Evolutionary conservation across 2,329 filamentous ascomycete genomes (phyloP).

Genomic region (Colletotrichum agaves): DNA sequence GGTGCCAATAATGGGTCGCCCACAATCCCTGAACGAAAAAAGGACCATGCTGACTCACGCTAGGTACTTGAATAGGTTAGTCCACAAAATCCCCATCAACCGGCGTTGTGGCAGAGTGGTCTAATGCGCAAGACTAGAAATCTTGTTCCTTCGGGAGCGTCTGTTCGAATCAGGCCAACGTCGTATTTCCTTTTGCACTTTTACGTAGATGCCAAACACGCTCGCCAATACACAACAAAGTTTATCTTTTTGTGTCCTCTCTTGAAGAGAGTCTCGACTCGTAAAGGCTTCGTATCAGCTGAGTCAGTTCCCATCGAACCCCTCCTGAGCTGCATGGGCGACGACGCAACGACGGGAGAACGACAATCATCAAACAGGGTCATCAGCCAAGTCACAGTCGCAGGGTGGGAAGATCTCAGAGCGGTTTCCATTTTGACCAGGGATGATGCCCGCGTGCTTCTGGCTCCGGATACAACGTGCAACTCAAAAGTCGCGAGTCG

Average conservation of each 20-base stretch:
- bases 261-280: neutral
- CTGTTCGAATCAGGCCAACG: no score
- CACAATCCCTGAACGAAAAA: no score
- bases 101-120: no score
- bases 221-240: no score
- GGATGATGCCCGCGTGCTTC: conserved; percentile 7
- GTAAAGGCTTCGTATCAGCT: neutral
- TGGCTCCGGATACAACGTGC: neutral
- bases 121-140: no score
- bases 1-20: no score
- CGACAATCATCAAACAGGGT: neutral
- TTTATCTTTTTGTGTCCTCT: no score
- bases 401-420: conserved; percentile 19
- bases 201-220: neutral
- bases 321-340: neutral
- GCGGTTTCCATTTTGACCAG: neutral
- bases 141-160: no score
- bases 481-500: conserved; percentile 15
- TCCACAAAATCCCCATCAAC: no score
- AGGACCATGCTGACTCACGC: no score
- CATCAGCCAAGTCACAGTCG: conserved; percentile 31
- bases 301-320: neutral
- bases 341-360: neutral
- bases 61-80: no score
- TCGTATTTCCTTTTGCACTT: neutral